These are phyloP conservation scores for Silene latifolia DNA, from an alignment of 148 eudicot species.

Conservation along the genomic window DNA sequence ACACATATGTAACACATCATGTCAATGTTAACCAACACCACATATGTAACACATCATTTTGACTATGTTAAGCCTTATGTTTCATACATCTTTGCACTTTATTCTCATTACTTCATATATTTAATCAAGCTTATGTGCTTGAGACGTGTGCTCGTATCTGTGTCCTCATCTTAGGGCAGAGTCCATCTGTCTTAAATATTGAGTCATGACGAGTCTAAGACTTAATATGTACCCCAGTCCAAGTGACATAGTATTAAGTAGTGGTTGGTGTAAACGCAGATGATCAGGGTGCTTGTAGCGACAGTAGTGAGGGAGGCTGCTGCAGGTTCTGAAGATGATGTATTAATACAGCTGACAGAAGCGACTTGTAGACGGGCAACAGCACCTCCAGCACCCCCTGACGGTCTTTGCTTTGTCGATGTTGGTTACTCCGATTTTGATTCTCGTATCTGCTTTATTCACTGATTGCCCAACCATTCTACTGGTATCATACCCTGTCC, in stretches of 20 bases:
- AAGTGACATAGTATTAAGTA: neutral
- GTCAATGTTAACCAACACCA: too few relatives aligned
- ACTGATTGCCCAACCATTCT: constrained; percentile 21
- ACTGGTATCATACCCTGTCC: neutral
- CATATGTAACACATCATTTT: too few relatives aligned
- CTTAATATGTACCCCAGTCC: neutral
- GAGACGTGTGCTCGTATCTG: neutral
- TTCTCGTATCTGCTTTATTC: constrained; percentile 43
- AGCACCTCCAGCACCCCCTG: constrained; percentile 99
- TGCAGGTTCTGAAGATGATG: constrained; percentile 85
- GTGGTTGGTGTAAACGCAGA: constrained; percentile 37
- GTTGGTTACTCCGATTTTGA: constrained; percentile 80
- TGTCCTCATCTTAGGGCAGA: neutral
- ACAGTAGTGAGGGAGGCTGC: constrained; percentile 91
- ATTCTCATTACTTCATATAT: neutral
- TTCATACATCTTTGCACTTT: neutral
- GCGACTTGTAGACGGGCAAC: constrained; percentile 95
- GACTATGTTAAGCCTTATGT: neutral
- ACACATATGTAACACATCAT: too few relatives aligned
- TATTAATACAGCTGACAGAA: constrained; percentile 64
- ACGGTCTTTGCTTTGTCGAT: constrained; percentile 92
- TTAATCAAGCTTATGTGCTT: neutral
- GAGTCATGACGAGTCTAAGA: neutral
- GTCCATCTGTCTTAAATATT: neutral
- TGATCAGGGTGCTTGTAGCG: constrained; percentile 95